Base-by-base conservation (phyloP, 2,329 filamentous ascomycete genomes). In the Calonectria naviculata region DNA sequence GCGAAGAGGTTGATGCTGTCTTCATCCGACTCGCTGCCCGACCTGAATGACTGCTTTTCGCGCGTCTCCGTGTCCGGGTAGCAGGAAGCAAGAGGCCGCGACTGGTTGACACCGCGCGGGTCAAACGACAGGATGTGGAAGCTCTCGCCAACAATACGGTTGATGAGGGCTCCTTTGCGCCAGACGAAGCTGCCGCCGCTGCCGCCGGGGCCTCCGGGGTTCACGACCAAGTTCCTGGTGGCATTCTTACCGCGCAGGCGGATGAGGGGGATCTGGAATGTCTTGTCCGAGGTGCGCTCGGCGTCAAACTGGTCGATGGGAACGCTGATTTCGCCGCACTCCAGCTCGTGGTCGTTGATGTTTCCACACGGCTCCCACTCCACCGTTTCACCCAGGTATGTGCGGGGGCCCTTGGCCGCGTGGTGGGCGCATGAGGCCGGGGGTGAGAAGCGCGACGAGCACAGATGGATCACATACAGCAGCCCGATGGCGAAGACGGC, bases 71-170 rank as follows among this genome's bases (percentile, higher is more conserved):
- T 62, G 63, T 80, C 81, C 0, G 82, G 82, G 68, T 85, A 88
- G 75, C 86, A 88, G 2, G 69, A 77, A 0, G 84, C 85, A 5
- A 70, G 61, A 0, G 81, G 81, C 0, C 65, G 67, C 1, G 81
- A 82, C 1, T 70, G 67, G 44, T 78, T 78, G n/a, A 88, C 78
- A 3, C 86, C 87, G 6, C 87, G 84, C 0, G 86, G 85, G 71
- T 88, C 86, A 64, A 88, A 88, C 0, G 82, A 82, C 1, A 88
- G 66, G 1, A 88, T 74, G 70, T 89, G 85, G 66, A 86, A 86
- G 1, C 78, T 81, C 52, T 87, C 85, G 19, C 86, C 86, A 0
- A 82, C 72, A 7, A 82, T 75, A 15, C 73, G 74, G 65, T 77
- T 83, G 8, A 88, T 73, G 12, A 79, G 74, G 7, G 80, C 79